phyloP scores from a whole-genome alignment of 257 asterid genomes.

The Coffea canephora region DNA sequence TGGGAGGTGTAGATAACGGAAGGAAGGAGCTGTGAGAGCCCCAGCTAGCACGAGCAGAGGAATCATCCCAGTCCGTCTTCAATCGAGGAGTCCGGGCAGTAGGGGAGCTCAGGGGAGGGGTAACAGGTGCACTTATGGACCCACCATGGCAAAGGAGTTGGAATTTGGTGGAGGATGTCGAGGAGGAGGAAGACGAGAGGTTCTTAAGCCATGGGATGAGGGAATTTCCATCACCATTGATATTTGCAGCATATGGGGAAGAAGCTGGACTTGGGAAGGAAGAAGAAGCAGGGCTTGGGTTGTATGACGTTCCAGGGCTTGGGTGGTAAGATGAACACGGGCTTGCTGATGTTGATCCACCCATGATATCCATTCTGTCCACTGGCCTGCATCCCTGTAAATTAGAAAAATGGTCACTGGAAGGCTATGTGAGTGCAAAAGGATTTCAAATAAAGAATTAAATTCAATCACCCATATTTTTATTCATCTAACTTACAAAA shows the following conservation, averaged over 20 bases:
- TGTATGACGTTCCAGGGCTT: slow-evolving; percentile 47
- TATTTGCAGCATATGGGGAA: slow-evolving; percentile 30
- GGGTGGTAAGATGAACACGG: slow-evolving; percentile 60
- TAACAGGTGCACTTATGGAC: slow-evolving; percentile 71
- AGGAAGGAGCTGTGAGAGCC: slow-evolving; percentile 46
- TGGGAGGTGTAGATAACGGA: slow-evolving; percentile 51
- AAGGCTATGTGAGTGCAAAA: neutral
- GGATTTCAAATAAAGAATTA: neutral
- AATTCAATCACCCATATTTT: neutral
- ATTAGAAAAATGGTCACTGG: neutral
- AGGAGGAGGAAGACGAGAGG: slow-evolving; percentile 53
- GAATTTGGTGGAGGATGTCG: slow-evolving; percentile 42
- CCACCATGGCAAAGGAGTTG: slow-evolving; percentile 51
- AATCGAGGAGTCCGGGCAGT: slow-evolving; percentile 49
- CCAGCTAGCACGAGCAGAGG: slow-evolving; percentile 38
- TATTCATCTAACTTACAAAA: too few species aligned
- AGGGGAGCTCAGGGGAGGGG: slow-evolving; percentile 75
- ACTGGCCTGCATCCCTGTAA: slow-evolving; percentile 59
- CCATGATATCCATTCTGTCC: slow-evolving; percentile 49
- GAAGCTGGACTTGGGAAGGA: slow-evolving; percentile 66
- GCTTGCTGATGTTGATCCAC: slow-evolving; percentile 52
- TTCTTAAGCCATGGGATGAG: slow-evolving; percentile 78
- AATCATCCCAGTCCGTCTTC: slow-evolving; percentile 30
- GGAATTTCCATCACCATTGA: slow-evolving; percentile 48
- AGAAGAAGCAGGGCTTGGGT: slow-evolving; percentile 56